Percentiles rank a stretch among this genome's conserved stretches.
Evolutionary conservation across 805 yeast genomes (phyloP).

Genomic region (Maudiozyma saulgeensis): DNA sequence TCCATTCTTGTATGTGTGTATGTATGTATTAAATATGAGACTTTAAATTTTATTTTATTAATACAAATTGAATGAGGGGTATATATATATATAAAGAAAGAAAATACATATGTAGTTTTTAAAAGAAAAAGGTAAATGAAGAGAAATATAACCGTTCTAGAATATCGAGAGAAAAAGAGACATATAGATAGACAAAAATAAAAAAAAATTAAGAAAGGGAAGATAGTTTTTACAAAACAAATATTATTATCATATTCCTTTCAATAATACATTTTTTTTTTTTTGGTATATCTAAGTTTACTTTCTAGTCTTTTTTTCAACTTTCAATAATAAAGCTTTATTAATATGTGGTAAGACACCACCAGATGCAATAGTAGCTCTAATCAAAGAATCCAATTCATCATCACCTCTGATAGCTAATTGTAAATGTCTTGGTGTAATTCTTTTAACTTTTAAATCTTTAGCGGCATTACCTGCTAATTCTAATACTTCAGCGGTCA

Average conservation of each 20-base stretch:
- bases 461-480: conserved; percentile 98
- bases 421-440: conserved; percentile 94
- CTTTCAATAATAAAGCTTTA: conserved; percentile 69
- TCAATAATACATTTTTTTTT: too few species aligned
- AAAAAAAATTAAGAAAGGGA: not conserved
- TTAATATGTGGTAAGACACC: conserved; percentile 96
- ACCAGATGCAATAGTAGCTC: conserved; percentile 95
- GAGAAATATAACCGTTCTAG: not conserved
- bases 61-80: not conserved
- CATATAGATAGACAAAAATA: not conserved
- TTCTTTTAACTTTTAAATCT: conserved; percentile 90
- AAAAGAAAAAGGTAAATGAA: not conserved
- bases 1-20: too few species aligned
- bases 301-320: conserved; percentile 42
- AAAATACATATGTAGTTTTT: not conserved
- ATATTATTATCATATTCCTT: too few species aligned
- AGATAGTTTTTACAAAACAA: not conserved
- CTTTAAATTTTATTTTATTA: too few species aligned
- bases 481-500: conserved; percentile 94
- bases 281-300: not conserved
- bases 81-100: not conserved
- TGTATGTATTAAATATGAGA: too few species aligned
- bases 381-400: conserved; percentile 86
- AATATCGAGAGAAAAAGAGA: not conserved
- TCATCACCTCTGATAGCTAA: conserved; percentile 97